phyloP scores from a whole-genome alignment of 2,329 filamentous ascomycete species.

The Aspergillus nomiae region DNA sequence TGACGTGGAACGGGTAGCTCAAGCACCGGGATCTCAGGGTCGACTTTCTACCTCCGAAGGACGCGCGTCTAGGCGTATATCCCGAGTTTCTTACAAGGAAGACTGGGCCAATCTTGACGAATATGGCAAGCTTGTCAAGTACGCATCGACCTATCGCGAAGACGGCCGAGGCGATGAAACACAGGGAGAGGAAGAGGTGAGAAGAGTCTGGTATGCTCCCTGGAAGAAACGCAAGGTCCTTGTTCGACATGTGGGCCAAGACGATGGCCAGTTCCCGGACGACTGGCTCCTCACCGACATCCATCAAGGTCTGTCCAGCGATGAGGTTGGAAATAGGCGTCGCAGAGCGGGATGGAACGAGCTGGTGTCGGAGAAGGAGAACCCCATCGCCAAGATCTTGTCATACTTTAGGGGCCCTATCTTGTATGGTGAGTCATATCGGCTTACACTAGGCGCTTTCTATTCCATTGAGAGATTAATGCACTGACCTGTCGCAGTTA shows the following conservation, averaged over 20 bases:
- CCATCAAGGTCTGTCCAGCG: slow-evolving; percentile 60
- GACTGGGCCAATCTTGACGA: slow-evolving; percentile 53
- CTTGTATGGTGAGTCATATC: slow-evolving; percentile 65
- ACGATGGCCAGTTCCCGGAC: slow-evolving; percentile 54
- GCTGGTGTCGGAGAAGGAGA: slow-evolving; percentile 75
- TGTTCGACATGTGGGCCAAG: slow-evolving; percentile 25
- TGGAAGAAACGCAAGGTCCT: slow-evolving; percentile 48
- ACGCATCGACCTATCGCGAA: slow-evolving; percentile 67
- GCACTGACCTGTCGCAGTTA: slow-evolving; percentile 47
- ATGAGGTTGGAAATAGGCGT: slow-evolving; percentile 63
- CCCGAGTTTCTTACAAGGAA: slow-evolving; percentile 36
- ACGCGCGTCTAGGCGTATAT: slow-evolving; percentile 32
- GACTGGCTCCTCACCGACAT: slow-evolving; percentile 72
- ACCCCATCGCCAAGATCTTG: slow-evolving; percentile 71
- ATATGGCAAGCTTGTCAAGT: slow-evolving; percentile 67
- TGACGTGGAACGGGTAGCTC: slow-evolving; percentile 21
- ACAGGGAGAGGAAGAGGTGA: slow-evolving; percentile 48
- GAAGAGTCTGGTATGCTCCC: slow-evolving; percentile 63
- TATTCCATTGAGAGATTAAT: neutral
- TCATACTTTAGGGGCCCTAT: slow-evolving; percentile 75
- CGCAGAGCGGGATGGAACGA: slow-evolving; percentile 72
- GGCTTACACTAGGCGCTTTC: neutral
- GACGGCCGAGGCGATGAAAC: slow-evolving; percentile 42
- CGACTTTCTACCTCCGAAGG: slow-evolving; percentile 29
- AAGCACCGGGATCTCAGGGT: slow-evolving; percentile 14